A percentile compares a stretch with the other conserved stretches of the same genome.
phyloP scores from a whole-genome alignment of 768 basidiomycete genomes.

The Termitomyces bulborhizus region DNA sequence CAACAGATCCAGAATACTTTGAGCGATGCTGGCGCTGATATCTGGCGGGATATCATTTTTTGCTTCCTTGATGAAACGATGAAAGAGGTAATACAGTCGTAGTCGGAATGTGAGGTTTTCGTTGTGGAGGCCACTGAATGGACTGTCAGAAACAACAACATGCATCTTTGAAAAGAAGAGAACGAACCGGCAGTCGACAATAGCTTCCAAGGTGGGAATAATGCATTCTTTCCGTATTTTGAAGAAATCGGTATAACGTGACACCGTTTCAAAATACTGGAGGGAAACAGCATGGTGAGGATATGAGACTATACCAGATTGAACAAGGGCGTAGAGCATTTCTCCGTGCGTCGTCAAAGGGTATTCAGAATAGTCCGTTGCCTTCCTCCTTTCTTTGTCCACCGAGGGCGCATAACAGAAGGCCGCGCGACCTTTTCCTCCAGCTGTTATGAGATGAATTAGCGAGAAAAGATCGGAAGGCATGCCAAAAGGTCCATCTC shows the following conservation, averaged over 20 bases:
- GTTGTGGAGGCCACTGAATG: conserved; percentile 78
- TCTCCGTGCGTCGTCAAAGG: conserved; percentile 89
- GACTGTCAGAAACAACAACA: neutral
- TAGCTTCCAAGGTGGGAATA: conserved; percentile 78
- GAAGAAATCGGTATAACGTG: conserved; percentile 97
- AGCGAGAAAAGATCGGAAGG: neutral
- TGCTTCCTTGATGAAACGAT: conserved; percentile 84
- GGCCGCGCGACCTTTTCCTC: conserved; percentile 75
- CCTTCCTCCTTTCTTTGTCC: conserved; percentile 62
- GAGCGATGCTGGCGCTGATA: conserved; percentile 65
- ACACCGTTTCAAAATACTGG: conserved; percentile 89
- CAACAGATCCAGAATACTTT: conserved; percentile 72
- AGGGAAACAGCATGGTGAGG: conserved; percentile 80
- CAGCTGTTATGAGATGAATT: conserved; percentile 32
- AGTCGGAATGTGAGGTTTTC: conserved; percentile 60
- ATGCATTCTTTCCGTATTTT: conserved; percentile 88
- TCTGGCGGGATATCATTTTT: conserved; percentile 70
- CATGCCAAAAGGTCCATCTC: conserved; percentile 16
- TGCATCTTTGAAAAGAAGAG: neutral
- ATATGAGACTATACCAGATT: conserved; percentile 75
- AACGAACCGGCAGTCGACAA: conserved; percentile 76
- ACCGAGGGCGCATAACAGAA: conserved; percentile 76
- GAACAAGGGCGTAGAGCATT: conserved; percentile 77
- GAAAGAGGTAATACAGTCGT: conserved; percentile 87
- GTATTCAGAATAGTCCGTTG: conserved; percentile 68